Evolutionary conservation across 2,329 filamentous ascomycete species (phyloP).

Genomic region (Bimuria novae-zelandiae): DNA sequence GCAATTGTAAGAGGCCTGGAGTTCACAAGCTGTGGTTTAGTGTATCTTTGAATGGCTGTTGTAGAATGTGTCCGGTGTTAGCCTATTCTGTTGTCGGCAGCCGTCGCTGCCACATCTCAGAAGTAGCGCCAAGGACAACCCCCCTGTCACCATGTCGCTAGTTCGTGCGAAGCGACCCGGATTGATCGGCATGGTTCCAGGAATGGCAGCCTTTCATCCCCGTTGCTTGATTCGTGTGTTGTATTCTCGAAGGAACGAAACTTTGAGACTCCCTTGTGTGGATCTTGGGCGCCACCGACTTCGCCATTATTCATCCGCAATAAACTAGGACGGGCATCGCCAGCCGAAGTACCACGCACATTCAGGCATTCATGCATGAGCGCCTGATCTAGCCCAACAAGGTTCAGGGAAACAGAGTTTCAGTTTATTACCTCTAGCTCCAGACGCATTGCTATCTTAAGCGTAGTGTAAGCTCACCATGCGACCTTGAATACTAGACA

Average conservation of each 20-base stretch:
- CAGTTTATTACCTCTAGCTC: not conserved
- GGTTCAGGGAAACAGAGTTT: constrained; percentile 1
- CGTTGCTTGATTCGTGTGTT: not conserved
- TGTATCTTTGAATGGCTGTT: too few species aligned
- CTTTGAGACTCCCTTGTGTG: too few species aligned
- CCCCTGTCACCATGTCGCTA: not conserved
- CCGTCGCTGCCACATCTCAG: constrained; percentile 11
- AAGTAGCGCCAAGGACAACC: not conserved
- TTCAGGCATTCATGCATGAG: constrained; percentile 7
- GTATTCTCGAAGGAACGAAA: too few species aligned
- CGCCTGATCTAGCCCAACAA: constrained; percentile 4
- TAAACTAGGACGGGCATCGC: not conserved
- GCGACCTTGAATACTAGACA: not conserved
- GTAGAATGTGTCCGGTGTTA: too few species aligned
- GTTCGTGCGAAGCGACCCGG: not conserved
- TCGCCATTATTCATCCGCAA: not conserved
- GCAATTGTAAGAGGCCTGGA: constrained; percentile 7
- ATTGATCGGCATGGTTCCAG: not conserved
- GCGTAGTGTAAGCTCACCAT: not conserved
- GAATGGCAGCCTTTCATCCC: not conserved
- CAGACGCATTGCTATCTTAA: not conserved
- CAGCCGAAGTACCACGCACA: not conserved
- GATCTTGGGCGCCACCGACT: not conserved
- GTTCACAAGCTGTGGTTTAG: not conserved
- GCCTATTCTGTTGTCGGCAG: too few species aligned